Evolutionary conservation across 164 flowering plant genomes (phyloP), one percentile per base, ranked within the genome.

Genomic region (Kalanchoe fedtschenkoi): DNA sequence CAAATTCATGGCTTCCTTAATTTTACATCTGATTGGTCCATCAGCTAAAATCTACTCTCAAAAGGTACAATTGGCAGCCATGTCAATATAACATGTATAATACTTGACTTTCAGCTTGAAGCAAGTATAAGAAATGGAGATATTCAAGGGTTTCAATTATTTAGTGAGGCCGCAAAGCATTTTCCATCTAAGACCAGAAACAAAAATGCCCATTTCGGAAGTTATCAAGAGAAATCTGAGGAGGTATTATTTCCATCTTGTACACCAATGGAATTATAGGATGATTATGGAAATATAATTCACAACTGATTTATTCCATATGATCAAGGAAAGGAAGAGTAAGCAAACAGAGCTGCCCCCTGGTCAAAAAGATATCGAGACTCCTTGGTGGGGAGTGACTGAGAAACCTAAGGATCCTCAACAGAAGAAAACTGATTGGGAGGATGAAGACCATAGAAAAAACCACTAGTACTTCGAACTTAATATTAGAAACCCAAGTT

Each of bases 41-140:
- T 14, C 22, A 9, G 9, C 11, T 33, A 1, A 41, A 19, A 21
- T 61, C 4, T 24, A 26, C 56, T 11, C 17, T 10, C 14, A 5
- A 1, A 51, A 11, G 32, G 32, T 13, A 32, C 32, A 51, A 15
- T 51, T 24, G 24, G 54, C 39, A 61, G 39, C 32, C 19, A 43
- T 58, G 2, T 29, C 11, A 19, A 30, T 7, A 41, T 39, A 60
- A 7, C 16, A 19, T 62, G 16, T 26, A 51, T 24, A 24, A 24
- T 24, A 3, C 26, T 26, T 51, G n/a, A n/a, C n/a, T 53, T 34
- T 75, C 81, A 91, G 98, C 82, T 93, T 30, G 97, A 93, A 76
- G 87, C 88, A 75, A 83, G 95, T 65, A 81, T 88, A 28, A 75
- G 63, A 55, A 85, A 82, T 71, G 96, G 96, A 64, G 97, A 93